Evolutionary conservation across 495 filamentous ascomycete species (phyloP).

Genomic region (Aspergillus baeticus): DNA sequence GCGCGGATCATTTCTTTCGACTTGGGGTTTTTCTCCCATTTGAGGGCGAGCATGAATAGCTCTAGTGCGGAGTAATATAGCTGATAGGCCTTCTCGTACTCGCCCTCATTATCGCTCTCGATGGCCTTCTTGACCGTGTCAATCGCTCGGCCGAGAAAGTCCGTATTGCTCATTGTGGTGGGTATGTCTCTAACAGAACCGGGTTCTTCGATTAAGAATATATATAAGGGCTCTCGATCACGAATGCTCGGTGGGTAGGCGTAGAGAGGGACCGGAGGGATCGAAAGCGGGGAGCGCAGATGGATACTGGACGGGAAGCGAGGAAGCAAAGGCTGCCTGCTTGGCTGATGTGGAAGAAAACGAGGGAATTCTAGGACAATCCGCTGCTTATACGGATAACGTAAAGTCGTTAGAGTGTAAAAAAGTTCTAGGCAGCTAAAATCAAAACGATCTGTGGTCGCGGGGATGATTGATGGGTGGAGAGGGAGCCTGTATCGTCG

Average conservation of each 20-base stretch:
- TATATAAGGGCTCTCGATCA: not conserved
- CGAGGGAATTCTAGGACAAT: not conserved
- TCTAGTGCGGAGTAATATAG: constrained; percentile 91
- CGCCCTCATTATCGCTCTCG: constrained; percentile 89
- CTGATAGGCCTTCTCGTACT: constrained; percentile 96
- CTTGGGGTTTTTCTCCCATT: constrained; percentile 97
- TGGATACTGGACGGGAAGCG: not conserved
- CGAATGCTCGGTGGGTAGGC: not conserved
- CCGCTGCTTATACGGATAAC: not conserved
- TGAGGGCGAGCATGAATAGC: constrained; percentile 92
- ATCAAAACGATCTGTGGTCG: not conserved
- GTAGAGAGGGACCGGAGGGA: not conserved
- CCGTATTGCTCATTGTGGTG: constrained; percentile 85
- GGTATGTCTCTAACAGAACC: not conserved
- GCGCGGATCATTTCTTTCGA: constrained; percentile 95
- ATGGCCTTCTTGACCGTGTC: constrained; percentile 95
- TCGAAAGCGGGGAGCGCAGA: not conserved
- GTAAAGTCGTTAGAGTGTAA: not conserved
- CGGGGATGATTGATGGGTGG: constrained; percentile 9
- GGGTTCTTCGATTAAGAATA: not conserved
- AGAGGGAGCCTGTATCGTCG: constrained; percentile 9
- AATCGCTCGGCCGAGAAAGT: constrained; percentile 95
- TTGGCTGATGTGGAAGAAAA: constrained; percentile 7
- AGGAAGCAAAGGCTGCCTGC: constrained; percentile 16
- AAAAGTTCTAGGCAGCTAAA: not conserved